Base-by-base conservation (phyloP, 2,329 filamentous ascomycete species). In the Westerdykella aurantiaca region DNA sequence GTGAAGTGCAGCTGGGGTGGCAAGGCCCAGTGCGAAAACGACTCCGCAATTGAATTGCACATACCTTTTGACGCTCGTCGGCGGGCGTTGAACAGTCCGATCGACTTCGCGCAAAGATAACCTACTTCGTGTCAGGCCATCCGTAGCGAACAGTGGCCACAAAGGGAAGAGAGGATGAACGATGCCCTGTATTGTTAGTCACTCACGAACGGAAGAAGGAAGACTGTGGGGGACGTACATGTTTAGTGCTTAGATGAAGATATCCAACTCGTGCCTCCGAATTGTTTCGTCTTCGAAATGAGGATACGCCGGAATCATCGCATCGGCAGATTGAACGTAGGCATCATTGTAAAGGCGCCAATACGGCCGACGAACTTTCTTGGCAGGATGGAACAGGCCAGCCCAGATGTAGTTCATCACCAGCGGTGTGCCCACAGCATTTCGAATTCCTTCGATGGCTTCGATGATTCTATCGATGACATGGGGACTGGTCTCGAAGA, bases 381-480 rank as follows among this genome's bases (percentile, higher is more conserved):
- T 80, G 3, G 93, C 93, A 0, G 93, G 91, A 65, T 98, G 94
- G 77, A 98, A 98, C 14, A 98, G 75, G 14, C 93, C 93, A 0
- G 93, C 91, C 90, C 90, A 97, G 47, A 97, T 85, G 67, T 98
- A 98, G 72, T 98, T 98, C 78, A 98, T 85, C 31, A 96, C 88
- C 17, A 94, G 74, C 2, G 93, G 93, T 0, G 89, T 88, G 0
- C 93, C 93, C 37, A 97, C 85, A 0, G 91, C 89, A 75, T 96
- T 88, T 38, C 93, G 82, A 50, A 98, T 87, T 33, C 90, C 93
- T 68, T 97, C 93, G 54, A 98, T 94, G 40, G 94, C 93, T 69
- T 98, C 94, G 51, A 98, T 86, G 55, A 98, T 94, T 37, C 93
- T 83, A 69, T 98, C 93, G 58, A 98, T 98, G 59, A 98, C 93